Base-by-base conservation (phyloP, 2,329 filamentous ascomycete species). In the Orbilia quercus region DNA sequence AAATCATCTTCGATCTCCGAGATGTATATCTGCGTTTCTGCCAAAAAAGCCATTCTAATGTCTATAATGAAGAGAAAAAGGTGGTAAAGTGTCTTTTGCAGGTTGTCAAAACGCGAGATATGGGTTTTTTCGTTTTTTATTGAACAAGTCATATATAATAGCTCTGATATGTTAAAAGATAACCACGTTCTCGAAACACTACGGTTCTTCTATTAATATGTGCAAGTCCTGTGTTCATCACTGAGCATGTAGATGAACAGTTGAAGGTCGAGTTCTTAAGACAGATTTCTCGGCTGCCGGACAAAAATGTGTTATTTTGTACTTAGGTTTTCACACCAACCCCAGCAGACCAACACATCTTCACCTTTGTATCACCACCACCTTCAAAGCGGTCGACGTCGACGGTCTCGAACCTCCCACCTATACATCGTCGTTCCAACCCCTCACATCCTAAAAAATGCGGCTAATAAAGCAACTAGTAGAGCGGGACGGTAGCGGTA, bases 381-480 rank as follows among this genome's bases (percentile, higher is more conserved):
- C 25, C 28, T 7, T 42, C 20, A 11, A 31, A 40, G 11, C 20
- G 4, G 23, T 25, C 28, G 23, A 25, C 53, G 9, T 22, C 55
- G 18, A 11, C 55, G 22, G n/a, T n/a, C 22, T 28, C 42, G 18
- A 18, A 12, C 28, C 7, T 31, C 28, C 25, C 28, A 31, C 9
- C 28, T 5, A 31, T 4, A 47, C 53, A 23, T 48, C 48, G 12
- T 34, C 22, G 14, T 7, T 31, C 16, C 20, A 45, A 48, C 25
- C 64, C 18, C 28, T 25, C n/a, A 42, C 18, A 36, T 34, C 47
- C 31, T 18, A 18, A 22, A 75, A 66, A 47, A 91, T 91, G 89
- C 85, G 86, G 67, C 83, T 91, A 45, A 84, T 90, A 77, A 90
- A 88, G 79, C 85, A 88, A 72, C 84, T 85, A 70, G 88, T 91